phyloP scores from a whole-genome alignment of 805 yeast genomes.

The Candida qinlingensis region DNA sequence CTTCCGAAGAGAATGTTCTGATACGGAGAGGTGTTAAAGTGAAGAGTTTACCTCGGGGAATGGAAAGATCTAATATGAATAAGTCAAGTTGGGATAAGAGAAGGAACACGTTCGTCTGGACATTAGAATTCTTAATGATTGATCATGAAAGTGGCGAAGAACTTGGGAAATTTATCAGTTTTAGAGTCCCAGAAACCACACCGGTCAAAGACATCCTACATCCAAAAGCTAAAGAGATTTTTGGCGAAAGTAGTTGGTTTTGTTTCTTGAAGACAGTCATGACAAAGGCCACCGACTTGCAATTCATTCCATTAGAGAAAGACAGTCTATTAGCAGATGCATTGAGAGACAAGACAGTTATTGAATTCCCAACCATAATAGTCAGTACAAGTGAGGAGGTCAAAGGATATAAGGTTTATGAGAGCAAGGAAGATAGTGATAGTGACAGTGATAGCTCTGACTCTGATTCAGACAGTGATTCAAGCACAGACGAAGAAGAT shows the following conservation, averaged over 20 bases:
- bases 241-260: constrained; percentile 14
- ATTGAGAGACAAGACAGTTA: constrained; percentile 52
- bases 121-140: constrained; percentile 64
- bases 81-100: constrained; percentile 67
- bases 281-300: constrained; percentile 28
- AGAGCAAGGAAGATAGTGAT: constrained; percentile 3
- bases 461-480: constrained; percentile 13
- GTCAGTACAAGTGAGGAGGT: constrained; percentile 32
- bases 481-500: constrained; percentile 18
- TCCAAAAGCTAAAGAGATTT: constrained; percentile 18
- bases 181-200: constrained; percentile 30
- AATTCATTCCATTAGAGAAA: constrained; percentile 34
- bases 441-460: constrained; percentile 6
- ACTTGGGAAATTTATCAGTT: constrained; percentile 31
- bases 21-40: constrained; percentile 65
- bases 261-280: constrained; percentile 28
- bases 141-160: constrained; percentile 24
- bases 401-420: constrained; percentile 20
- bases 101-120: constrained; percentile 64
- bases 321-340: constrained; percentile 39
- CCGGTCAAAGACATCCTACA: constrained; percentile 27
- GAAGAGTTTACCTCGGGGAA: constrained; percentile 60
- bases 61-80: constrained; percentile 61
- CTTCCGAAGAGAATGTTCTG: constrained; percentile 15
- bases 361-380: constrained; percentile 74